Conservation (phyloP, 345 rosid genomes). For the Boechera divaricarpa region DNA sequence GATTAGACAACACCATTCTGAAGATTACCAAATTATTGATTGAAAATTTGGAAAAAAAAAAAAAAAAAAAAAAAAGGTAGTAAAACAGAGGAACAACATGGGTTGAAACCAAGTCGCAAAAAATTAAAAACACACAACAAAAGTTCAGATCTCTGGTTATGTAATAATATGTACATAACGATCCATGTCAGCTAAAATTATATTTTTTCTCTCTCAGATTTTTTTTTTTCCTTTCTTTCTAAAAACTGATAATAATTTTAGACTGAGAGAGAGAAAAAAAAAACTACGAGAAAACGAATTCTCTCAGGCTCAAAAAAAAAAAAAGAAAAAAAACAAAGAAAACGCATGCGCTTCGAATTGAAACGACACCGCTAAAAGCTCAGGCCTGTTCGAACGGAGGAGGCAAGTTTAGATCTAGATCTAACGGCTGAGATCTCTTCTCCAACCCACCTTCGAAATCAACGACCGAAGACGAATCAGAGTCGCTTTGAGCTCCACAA, state of each 20-base stretch:
- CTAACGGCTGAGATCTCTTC: slow-evolving; percentile 50
- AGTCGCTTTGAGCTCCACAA: slow-evolving; percentile 58
- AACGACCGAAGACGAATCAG: slow-evolving; percentile 68
- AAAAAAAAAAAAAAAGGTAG: background rate
- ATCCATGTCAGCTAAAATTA: slow-evolving; percentile 46
- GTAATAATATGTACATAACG: slow-evolving; percentile 49
- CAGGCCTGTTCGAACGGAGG: slow-evolving; percentile 69
- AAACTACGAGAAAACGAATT: slow-evolving; percentile 27
- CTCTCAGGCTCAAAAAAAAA: slow-evolving; percentile 28
- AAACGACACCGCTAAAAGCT: slow-evolving; percentile 42
- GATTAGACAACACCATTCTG: background rate
- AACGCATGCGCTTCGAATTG: slow-evolving; percentile 28
- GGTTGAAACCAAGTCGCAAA: slow-evolving; percentile 49
- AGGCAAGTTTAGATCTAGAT: slow-evolving; percentile 70
- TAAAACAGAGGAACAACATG: slow-evolving; percentile 34
- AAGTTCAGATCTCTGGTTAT: slow-evolving; percentile 44
- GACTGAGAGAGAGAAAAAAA: slow-evolving; percentile 8
- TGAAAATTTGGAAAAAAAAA: slow-evolving; percentile 32
- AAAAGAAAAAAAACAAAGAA: slow-evolving; percentile 7
- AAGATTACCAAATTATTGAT: slow-evolving; percentile 34
- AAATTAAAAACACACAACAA: slow-evolving; percentile 40
- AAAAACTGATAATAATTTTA: slow-evolving; percentile 36
- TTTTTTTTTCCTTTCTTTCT: background rate
- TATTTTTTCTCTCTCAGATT: slow-evolving; percentile 27
- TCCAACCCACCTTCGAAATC: slow-evolving; percentile 52